These are phyloP conservation scores for Teratosphaeria viscida DNA, from an alignment of 2,329 filamentous ascomycete species.

Conservation along the genomic window DNA sequence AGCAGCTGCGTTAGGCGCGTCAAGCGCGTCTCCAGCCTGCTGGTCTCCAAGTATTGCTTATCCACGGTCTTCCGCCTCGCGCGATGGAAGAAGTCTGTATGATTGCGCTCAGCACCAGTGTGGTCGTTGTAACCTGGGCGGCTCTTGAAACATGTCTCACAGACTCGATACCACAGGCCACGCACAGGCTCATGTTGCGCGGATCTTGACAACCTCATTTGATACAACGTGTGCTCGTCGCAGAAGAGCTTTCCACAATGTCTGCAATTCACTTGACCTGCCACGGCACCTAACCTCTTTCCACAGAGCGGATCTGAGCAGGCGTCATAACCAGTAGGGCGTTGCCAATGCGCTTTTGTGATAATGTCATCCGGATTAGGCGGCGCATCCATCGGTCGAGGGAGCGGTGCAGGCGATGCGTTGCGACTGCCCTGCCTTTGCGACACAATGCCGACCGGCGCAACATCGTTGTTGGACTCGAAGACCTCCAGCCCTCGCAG, in stretches of 20 bases:
- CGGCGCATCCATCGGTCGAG: conserved; percentile 25
- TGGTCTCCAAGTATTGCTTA: conserved; percentile 75
- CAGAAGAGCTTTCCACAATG: conserved; percentile 91
- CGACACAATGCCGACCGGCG: conserved; percentile 13
- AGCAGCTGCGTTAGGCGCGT: conserved; percentile 82
- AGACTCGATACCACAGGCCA: conserved; percentile 88
- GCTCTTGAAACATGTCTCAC: conserved; percentile 98
- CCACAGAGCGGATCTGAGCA: conserved; percentile 85
- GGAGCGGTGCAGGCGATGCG: conserved; percentile 21
- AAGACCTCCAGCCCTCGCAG: conserved; percentile 87
- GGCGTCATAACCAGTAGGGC: conserved; percentile 57
- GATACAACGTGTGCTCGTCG: conserved; percentile 97
- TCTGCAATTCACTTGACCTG: conserved; percentile 82
- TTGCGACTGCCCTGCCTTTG: conserved; percentile 10
- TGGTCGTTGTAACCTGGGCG: conserved; percentile 84
- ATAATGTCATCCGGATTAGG: conserved; percentile 83
- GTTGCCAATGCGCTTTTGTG: conserved; percentile 81
- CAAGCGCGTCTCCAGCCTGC: conserved; percentile 79
- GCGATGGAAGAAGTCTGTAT: conserved; percentile 58
- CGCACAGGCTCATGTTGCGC: conserved; percentile 82
- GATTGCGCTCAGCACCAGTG: conserved; percentile 54
- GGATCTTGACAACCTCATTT: conserved; percentile 90
- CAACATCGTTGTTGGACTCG: conserved; percentile 64
- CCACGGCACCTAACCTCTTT: conserved; percentile 65
- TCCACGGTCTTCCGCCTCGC: conserved; percentile 72